Evolutionary conservation across 2,329 filamentous ascomycete genomes (phyloP).

Genomic region (Stachybotrys elegans): DNA sequence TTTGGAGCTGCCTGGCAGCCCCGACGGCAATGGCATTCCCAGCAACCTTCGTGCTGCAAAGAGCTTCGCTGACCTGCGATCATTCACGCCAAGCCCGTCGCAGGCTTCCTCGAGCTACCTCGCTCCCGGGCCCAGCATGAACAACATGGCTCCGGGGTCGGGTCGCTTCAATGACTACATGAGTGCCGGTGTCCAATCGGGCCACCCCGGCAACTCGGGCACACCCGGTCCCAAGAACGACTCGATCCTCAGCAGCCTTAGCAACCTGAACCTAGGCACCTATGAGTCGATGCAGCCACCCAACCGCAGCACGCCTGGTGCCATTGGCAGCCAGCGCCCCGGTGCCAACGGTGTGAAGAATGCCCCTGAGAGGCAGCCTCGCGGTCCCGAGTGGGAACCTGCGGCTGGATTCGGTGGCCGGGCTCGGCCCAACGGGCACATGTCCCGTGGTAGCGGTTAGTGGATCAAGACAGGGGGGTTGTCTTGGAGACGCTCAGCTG

Average conservation of each 20-base stretch:
- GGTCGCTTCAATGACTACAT: constrained; percentile 43
- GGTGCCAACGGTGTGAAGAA: constrained; percentile 40
- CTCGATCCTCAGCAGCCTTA: constrained; percentile 42
- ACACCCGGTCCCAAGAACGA: constrained; percentile 35
- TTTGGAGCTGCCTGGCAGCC: constrained; percentile 83
- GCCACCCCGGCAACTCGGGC: constrained; percentile 27
- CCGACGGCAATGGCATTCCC: constrained; percentile 54
- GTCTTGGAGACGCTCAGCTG: constrained; percentile 8
- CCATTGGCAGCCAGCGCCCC: constrained; percentile 62
- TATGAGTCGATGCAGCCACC: constrained; percentile 39
- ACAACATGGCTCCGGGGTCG: constrained; percentile 42
- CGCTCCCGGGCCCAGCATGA: constrained; percentile 38
- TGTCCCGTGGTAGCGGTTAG: constrained; percentile 57
- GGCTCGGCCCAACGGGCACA: constrained; percentile 54
- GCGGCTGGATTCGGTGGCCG: constrained; percentile 48
- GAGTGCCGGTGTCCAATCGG: constrained; percentile 28
- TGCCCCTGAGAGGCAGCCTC: constrained; percentile 58
- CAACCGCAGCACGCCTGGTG: constrained; percentile 48
- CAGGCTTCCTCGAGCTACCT: constrained; percentile 77
- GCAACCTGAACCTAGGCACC: constrained; percentile 45
- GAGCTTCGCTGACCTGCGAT: constrained; percentile 92
- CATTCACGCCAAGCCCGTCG: constrained; percentile 90
- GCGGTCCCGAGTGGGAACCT: constrained; percentile 58
- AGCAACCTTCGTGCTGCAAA: constrained; percentile 89
- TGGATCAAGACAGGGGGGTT: constrained; percentile 11